Percentiles rank a stretch among this genome's conserved stretches.
These are phyloP conservation scores for Peribolospora kevripleyi DNA, from an alignment of 768 basidiomycete genomes.

Conservation along the genomic window DNA sequence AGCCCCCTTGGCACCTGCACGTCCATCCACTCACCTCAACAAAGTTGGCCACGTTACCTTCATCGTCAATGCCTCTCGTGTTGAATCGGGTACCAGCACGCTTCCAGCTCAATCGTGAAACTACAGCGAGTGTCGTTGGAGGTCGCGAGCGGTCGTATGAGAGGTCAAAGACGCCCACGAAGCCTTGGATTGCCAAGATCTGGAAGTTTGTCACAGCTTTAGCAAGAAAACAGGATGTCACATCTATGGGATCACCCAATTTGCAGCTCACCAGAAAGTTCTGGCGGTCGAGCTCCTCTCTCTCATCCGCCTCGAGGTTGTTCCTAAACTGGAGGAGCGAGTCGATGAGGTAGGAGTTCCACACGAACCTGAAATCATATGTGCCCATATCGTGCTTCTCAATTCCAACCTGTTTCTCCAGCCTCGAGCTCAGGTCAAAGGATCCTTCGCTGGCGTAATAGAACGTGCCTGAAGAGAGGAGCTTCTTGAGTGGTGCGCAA, in stretches of 20 bases:
- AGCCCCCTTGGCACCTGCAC: background rate
- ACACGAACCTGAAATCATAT: conserved; percentile 74
- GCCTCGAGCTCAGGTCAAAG: conserved; percentile 75
- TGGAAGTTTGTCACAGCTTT: conserved; percentile 17
- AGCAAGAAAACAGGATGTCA: conserved; percentile 1
- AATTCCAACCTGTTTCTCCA: conserved; percentile 22
- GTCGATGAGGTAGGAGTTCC: conserved; percentile 78
- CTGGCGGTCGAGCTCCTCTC: conserved; percentile 50
- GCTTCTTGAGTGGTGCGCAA: conserved; percentile 66
- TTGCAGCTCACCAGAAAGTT: conserved; percentile 48
- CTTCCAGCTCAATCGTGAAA: conserved; percentile 77
- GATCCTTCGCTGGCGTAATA: conserved; percentile 61
- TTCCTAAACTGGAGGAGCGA: conserved; percentile 73
- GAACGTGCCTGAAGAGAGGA: conserved; percentile 73
- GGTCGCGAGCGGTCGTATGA: conserved; percentile 35
- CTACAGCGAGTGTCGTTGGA: conserved; percentile 50
- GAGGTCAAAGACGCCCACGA: conserved; percentile 58
- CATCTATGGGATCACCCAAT: background rate
- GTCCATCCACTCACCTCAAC: conserved; percentile 42
- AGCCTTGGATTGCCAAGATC: conserved; percentile 84
- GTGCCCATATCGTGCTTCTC: conserved; percentile 26
- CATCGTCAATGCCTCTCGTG: conserved; percentile 55
- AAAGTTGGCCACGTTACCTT: conserved; percentile 84
- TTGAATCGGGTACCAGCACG: conserved; percentile 94
- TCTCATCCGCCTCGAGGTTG: conserved; percentile 41